Evolutionary conservation across 768 basidiomycete species (phyloP).

Genomic region (Leccinum truebloodii): DNA sequence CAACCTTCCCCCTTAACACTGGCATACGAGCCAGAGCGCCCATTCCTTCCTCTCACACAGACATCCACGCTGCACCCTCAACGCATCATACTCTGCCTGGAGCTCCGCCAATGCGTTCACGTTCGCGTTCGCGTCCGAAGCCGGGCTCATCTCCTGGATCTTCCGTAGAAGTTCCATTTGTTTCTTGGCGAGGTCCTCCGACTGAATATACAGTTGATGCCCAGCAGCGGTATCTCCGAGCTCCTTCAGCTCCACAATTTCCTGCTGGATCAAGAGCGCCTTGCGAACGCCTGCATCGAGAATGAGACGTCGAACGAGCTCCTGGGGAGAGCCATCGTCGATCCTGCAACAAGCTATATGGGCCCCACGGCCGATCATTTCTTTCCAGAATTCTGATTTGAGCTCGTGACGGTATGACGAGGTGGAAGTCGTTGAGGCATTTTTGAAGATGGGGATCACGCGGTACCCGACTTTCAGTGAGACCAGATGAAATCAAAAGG

Average conservation of each 20-base stretch:
- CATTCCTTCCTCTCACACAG: too few relatives aligned
- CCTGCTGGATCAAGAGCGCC: slow-evolving; percentile 6
- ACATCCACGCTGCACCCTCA: too few relatives aligned
- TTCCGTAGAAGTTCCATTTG: background rate
- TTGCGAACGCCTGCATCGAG: slow-evolving; percentile 12
- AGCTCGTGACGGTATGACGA: background rate
- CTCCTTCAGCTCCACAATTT: slow-evolving; percentile 1
- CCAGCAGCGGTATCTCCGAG: background rate
- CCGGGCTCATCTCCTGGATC: background rate
- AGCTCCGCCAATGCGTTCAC: background rate
- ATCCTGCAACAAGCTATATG: slow-evolving; percentile 5
- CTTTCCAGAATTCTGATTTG: background rate
- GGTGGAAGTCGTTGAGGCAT: too few relatives aligned
- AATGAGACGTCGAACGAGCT: slow-evolving; percentile 11
- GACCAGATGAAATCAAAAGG: too few relatives aligned
- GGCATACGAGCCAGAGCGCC: too few relatives aligned
- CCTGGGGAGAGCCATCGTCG: slow-evolving; percentile 7
- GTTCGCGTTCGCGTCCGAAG: background rate
- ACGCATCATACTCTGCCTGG: background rate
- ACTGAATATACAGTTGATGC: background rate
- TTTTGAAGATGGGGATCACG: too few relatives aligned
- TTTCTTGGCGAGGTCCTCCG: background rate
- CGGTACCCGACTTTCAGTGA: too few relatives aligned
- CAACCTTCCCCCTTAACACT: too few relatives aligned
- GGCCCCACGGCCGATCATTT: slow-evolving; percentile 6